These are phyloP conservation scores for Penicillium mononematosum DNA, from an alignment of 495 filamentous ascomycete species.

Conservation along the genomic window DNA sequence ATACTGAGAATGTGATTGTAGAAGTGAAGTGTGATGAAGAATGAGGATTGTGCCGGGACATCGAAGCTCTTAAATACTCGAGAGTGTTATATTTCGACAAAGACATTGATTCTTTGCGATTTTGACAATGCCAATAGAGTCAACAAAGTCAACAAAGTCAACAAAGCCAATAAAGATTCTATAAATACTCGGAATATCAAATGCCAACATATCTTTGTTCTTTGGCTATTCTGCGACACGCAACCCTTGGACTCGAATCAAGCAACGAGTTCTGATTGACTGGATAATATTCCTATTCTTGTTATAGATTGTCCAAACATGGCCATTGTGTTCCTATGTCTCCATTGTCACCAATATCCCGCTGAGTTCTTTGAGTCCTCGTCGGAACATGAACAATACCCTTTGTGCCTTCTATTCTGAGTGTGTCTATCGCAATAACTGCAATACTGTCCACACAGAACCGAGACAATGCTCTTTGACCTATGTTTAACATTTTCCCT, in stretches of 20 bases:
- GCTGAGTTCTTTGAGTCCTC: background rate
- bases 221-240: background rate
- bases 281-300: background rate
- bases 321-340: background rate
- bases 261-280: background rate
- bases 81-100: background rate
- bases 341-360: background rate
- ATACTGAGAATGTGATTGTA: background rate
- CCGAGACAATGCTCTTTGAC: background rate
- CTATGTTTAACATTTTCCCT: slow-evolving; percentile 28
- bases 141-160: background rate
- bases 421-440: background rate
- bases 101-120: background rate
- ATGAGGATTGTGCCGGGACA: slow-evolving; percentile 1
- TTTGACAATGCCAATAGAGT: background rate
- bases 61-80: background rate
- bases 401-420: background rate
- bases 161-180: background rate
- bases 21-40: background rate
- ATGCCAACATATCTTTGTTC: background rate
- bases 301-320: background rate
- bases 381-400: background rate
- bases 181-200: background rate
- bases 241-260: background rate
- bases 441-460: background rate